Evolutionary conservation across 768 basidiomycete genomes (phyloP).

Genomic region (Termitomyces sp.): DNA sequence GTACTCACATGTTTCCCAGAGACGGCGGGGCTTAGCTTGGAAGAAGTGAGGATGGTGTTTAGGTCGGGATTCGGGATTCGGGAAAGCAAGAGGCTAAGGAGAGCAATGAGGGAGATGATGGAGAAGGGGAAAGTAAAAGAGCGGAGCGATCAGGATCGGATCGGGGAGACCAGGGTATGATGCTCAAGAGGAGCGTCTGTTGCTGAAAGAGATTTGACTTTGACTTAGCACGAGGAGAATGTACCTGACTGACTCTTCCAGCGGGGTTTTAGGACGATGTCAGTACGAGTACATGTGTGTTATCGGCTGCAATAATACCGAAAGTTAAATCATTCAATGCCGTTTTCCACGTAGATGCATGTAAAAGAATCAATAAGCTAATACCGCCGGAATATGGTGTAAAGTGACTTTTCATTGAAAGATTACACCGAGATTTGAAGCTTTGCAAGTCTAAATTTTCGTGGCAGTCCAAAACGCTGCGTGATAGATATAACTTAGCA

Average conservation of each 20-base stretch:
- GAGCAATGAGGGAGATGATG: conserved; percentile 39
- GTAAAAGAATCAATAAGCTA: not conserved
- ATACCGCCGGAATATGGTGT: not conserved
- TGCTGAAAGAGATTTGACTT: not conserved
- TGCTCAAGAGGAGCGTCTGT: not conserved
- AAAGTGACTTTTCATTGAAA: too few species aligned
- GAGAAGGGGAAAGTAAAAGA: conserved; percentile 26
- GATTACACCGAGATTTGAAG: too few species aligned
- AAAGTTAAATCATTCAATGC: not conserved
- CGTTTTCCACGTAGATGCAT: not conserved
- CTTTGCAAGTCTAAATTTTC: conserved; percentile 16
- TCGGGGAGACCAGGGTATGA: not conserved
- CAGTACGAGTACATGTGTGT: not conserved
- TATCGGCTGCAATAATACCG: not conserved
- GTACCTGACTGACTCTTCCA: not conserved
- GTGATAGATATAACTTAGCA: conserved; percentile 84
- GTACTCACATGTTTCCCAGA: conserved; percentile 72
- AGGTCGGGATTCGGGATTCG: conserved; percentile 58
- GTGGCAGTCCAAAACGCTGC: conserved; percentile 81
- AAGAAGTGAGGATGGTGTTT: conserved; percentile 63
- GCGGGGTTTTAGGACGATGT: not conserved
- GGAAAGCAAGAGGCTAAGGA: conserved; percentile 47
- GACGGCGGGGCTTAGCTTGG: conserved; percentile 68
- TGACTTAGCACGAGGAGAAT: not conserved
- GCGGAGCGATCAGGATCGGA: not conserved